Base-by-base conservation (phyloP, 2,329 filamentous ascomycete genomes). In the Xylariales sp. region DNA sequence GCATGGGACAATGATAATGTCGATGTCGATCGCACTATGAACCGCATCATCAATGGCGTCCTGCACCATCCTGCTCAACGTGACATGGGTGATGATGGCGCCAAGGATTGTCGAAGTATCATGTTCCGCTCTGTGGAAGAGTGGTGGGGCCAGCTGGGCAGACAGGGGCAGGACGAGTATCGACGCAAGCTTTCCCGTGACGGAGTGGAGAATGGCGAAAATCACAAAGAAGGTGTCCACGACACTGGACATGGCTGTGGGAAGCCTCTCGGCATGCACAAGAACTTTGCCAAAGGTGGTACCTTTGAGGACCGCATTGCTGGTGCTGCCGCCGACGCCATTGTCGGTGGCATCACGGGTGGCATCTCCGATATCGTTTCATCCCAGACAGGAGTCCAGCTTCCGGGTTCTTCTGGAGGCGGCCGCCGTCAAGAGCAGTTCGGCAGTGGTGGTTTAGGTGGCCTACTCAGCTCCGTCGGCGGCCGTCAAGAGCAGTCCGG, bases 61-160 rank as follows among this genome's bases (percentile, higher is more conserved):
- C 79, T 96, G 61, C 88, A 95, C 56, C 90, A 96, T 63, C 91
- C 90, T 2, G 88, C 88, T 35, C 82, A 88, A 51, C 82, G 85
- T 43, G 66, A 80, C 8, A 68, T 75, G 58, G 86, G 84, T 35
- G 71, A 81, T 15, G 84, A 89, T 55, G 86, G 84, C 9, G 81
- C 80, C 10, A 57, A 65, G 6, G 85, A 94, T 52, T 85, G 88
- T 40, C 86, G 88, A 42, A 62, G 70, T 20, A 68, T 81, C 51
- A 91, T 95, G 81, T 95, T 90, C 65, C 62, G 70, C n/a, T 81
- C 82, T 14, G 83, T 96, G 4, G 71, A 86, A 62, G 70, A 85
- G 50, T 96, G 90, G 90, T 96, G 90, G 90, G 61, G 68, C 29
- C 68, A 76, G 41, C 80, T 88, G 66, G 68, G 69, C 38, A 74